These are phyloP conservation scores for Ceratocystis alfenasii DNA, from an alignment of 2,329 filamentous ascomycete species.

Conservation along the genomic window DNA sequence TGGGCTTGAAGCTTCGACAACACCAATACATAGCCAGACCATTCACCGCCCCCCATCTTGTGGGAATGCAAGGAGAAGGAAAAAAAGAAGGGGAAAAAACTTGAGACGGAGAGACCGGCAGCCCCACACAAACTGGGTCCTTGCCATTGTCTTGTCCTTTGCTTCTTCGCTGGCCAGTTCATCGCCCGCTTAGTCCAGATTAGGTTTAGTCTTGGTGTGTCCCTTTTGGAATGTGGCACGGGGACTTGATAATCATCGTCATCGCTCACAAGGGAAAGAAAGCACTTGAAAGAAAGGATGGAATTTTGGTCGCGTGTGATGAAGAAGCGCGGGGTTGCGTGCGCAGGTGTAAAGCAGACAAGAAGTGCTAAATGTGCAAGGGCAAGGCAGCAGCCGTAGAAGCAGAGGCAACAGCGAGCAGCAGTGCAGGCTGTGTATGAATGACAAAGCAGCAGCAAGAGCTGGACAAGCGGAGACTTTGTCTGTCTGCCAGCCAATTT, in stretches of 20 bases:
- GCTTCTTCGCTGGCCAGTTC: background rate
- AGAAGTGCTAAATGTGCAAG: background rate
- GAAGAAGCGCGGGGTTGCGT: background rate
- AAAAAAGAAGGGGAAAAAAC: background rate
- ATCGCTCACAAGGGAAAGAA: background rate
- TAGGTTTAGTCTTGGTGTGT: background rate
- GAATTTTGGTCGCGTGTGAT: background rate
- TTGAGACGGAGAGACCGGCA: slow-evolving; percentile 6
- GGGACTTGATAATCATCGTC: background rate
- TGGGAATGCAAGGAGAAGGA: background rate
- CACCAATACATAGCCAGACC: background rate
- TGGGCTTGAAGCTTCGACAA: background rate
- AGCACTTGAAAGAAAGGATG: background rate
- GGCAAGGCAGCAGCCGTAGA: background rate
- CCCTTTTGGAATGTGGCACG: background rate
- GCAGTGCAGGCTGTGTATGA: background rate
- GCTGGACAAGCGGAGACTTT: background rate
- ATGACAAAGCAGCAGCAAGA: background rate
- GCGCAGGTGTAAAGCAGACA: background rate
- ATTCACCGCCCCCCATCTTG: background rate
- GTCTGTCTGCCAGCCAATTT: background rate
- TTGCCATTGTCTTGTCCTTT: background rate
- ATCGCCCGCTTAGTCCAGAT: slow-evolving; percentile 2
- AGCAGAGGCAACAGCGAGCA: background rate
- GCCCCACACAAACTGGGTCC: background rate